Conservation (phyloP, 1,284 basidiomycete genomes). For the Cutaneotrichosporon sp. region DNA sequence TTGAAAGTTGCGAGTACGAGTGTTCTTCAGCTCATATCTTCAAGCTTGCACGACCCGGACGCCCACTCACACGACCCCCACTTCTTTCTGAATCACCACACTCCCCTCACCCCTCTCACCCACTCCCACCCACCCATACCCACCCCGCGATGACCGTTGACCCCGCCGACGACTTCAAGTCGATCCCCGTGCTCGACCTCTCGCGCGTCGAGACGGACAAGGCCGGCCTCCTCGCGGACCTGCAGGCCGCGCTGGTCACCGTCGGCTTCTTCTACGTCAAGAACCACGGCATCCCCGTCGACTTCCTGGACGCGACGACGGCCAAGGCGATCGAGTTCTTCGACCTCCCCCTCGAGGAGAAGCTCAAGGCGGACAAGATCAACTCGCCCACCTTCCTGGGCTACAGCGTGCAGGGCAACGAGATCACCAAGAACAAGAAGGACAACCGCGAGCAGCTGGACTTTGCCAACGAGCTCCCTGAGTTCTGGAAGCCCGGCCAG, state of each 20-base stretch:
- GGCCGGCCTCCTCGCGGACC: conserved; percentile 16
- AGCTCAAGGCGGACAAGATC: conserved; percentile 37
- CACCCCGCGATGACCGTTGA: conserved; percentile 5
- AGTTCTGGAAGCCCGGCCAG: conserved; percentile 17
- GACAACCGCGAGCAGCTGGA: conserved; percentile 28
- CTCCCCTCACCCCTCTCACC: too few species aligned
- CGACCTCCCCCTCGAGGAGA: conserved; percentile 40
- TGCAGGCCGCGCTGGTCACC: conserved; percentile 21
- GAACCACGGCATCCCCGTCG: conserved; percentile 21
- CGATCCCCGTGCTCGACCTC: conserved; percentile 26
- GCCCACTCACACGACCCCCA: background rate
- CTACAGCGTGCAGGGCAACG: conserved; percentile 26
- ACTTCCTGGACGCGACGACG: conserved; percentile 15
- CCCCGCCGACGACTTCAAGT: conserved; percentile 17
- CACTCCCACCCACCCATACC: background rate
- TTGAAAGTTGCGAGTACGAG: background rate
- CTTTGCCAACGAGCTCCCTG: conserved; percentile 26
- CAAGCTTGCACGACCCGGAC: background rate
- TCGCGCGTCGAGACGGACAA: conserved; percentile 15
- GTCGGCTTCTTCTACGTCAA: conserved; percentile 27
- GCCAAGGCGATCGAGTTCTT: conserved; percentile 22
- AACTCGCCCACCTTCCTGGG: conserved; percentile 26
- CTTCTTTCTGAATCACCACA: background rate
- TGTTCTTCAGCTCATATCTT: background rate
- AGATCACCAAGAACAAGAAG: conserved; percentile 28